Percentiles rank a stretch among this genome's conserved stretches.
These are phyloP conservation scores for Ogataea chonburiensis DNA, from an alignment of 805 yeast genomes.

Conservation along the genomic window DNA sequence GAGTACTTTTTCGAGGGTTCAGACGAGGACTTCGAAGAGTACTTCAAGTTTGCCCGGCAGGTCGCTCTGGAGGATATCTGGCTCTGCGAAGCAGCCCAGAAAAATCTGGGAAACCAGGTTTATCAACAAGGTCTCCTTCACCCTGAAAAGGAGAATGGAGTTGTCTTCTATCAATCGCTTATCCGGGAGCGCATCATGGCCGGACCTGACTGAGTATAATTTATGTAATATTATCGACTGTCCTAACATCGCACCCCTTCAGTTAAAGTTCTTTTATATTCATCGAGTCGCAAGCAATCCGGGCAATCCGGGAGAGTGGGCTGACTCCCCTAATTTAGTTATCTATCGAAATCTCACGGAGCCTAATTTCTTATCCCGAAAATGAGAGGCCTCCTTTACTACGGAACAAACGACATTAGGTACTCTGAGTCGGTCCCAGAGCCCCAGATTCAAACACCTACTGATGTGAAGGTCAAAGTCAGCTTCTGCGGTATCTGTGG, in stretches of 20 bases:
- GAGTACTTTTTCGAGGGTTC: constrained; percentile 31
- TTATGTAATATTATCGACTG: too few species aligned
- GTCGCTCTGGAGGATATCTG: constrained; percentile 33
- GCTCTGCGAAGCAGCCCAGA: constrained; percentile 33
- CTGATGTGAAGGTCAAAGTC: constrained; percentile 46
- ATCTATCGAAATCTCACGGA: too few species aligned
- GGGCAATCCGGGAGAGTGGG: too few species aligned
- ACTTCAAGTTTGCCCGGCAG: constrained; percentile 33
- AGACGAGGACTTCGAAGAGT: constrained; percentile 30
- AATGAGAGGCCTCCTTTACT: constrained; percentile 27
- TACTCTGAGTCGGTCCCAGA: constrained; percentile 26
- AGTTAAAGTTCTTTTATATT: too few species aligned
- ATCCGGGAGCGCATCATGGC: constrained; percentile 22
- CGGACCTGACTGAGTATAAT: too few species aligned
- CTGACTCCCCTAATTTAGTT: too few species aligned
- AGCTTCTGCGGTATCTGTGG: constrained; percentile 58
- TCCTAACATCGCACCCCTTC: too few species aligned
- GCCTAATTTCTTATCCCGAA: too few species aligned
- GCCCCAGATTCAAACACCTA: constrained; percentile 35
- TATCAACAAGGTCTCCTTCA: constrained; percentile 30
- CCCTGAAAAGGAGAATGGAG: constrained; percentile 30
- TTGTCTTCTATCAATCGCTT: constrained; percentile 24
- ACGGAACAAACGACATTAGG: constrained; percentile 24
- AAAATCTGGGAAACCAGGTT: constrained; percentile 25
- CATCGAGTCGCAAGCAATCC: too few species aligned